phyloP scores from a whole-genome alignment of 1,139 yeast genomes.

The Groenewaldozyma sp. region DNA sequence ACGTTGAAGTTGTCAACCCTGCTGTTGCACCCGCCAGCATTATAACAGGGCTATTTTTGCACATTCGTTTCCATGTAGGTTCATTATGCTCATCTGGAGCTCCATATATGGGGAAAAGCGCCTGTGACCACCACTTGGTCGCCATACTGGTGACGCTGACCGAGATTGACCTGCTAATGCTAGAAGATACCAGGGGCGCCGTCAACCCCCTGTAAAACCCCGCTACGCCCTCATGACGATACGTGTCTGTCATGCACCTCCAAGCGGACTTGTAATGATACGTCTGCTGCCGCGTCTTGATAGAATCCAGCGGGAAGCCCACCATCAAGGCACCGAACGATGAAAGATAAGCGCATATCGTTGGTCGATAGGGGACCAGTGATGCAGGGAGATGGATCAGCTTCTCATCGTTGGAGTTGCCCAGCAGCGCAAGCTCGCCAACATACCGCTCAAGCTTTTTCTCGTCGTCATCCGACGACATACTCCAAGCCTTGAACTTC shows the following conservation, averaged over 20 bases:
- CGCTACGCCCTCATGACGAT: constrained; percentile 49
- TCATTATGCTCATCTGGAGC: constrained; percentile 12
- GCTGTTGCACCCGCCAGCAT: constrained; percentile 57
- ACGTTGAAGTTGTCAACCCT: constrained; percentile 54
- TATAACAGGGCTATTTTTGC: constrained; percentile 56
- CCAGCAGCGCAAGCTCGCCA: constrained; percentile 6
- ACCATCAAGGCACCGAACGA: constrained; percentile 58
- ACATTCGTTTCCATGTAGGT: constrained; percentile 22
- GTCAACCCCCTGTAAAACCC: constrained; percentile 58
- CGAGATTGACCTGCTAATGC: constrained; percentile 29
- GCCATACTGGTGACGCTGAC: constrained; percentile 55
- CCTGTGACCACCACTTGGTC: constrained; percentile 37
- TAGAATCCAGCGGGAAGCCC: constrained; percentile 81
- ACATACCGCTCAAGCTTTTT: constrained; percentile 3
- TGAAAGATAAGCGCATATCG: constrained; percentile 51
- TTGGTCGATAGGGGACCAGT: constrained; percentile 48
- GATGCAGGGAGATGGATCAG: constrained; percentile 36
- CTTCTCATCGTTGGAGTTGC: constrained; percentile 3
- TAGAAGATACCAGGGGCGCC: constrained; percentile 24
- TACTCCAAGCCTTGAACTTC: too few species aligned
- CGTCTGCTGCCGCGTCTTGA: constrained; percentile 80
- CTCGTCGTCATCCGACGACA: background rate
- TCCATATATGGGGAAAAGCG: constrained; percentile 18
- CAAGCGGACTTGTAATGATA: constrained; percentile 51
- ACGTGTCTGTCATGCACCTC: constrained; percentile 53